These are phyloP conservation scores for Fennellomyces sp. DNA, from an alignment of 371 early-diverging fungal species.

Conservation along the genomic window DNA sequence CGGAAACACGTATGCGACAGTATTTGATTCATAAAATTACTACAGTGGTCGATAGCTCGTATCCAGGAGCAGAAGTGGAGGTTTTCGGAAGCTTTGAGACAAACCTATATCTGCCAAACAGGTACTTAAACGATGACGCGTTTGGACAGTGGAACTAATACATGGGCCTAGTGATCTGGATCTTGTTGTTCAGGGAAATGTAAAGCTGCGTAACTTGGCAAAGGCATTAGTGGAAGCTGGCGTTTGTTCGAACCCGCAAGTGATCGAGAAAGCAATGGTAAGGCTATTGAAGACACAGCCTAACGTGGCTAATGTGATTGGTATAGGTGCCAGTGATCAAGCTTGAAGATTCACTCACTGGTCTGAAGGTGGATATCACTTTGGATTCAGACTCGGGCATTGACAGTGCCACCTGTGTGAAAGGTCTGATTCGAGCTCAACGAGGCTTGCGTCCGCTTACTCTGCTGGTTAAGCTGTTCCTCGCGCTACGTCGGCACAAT, in stretches of 20 bases:
- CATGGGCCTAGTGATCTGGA: conserved; percentile 74
- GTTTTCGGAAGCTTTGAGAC: conserved; percentile 92
- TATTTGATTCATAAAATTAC: conserved; percentile 69
- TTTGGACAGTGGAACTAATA: not conserved
- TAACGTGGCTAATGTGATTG: not conserved
- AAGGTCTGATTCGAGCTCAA: conserved; percentile 52
- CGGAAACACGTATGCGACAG: conserved; percentile 76
- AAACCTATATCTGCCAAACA: conserved; percentile 80
- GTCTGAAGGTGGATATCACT: conserved; percentile 82
- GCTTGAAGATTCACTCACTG: conserved; percentile 71
- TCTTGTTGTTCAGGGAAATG: conserved; percentile 56
- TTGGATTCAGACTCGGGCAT: conserved; percentile 77
- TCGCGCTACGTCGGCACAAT: conserved; percentile 75
- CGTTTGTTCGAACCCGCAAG: conserved; percentile 30
- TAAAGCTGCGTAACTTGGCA: conserved; percentile 15
- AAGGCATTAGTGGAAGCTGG: conserved; percentile 15
- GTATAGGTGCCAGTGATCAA: conserved; percentile 93
- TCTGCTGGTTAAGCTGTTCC: conserved; percentile 84
- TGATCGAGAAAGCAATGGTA: conserved; percentile 59
- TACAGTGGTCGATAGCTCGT: conserved; percentile 42
- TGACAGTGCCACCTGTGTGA: conserved; percentile 62
- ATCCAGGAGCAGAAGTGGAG: conserved; percentile 45
- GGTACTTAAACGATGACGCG: conserved; percentile 32
- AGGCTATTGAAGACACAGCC: not conserved
- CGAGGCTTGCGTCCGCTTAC: conserved; percentile 71